These are phyloP conservation scores for Colletotrichum filicis DNA, from an alignment of 2,329 filamentous ascomycete species.

Conservation along the genomic window DNA sequence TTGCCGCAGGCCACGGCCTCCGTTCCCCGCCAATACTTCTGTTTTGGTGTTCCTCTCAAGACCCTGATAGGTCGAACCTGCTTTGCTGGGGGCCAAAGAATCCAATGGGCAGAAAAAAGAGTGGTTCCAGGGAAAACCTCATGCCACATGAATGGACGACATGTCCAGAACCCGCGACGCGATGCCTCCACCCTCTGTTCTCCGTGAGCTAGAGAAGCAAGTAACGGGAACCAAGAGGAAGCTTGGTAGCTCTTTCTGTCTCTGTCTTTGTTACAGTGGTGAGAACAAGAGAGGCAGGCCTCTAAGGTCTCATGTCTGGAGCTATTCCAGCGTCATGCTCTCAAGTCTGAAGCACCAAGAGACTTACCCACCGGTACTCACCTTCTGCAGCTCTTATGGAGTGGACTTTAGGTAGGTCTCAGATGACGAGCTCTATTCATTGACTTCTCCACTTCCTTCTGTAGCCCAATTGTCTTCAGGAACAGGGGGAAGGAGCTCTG, in stretches of 20 bases:
- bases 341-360: not conserved
- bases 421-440: not conserved
- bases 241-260: not conserved
- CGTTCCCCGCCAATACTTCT: not conserved
- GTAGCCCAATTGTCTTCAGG: not conserved
- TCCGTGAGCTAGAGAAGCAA: not conserved
- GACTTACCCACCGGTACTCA: no score
- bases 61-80: conserved; percentile 1
- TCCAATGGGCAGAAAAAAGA: not conserved
- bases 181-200: not conserved
- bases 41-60: not conserved
- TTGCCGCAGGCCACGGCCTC: conserved; percentile 27
- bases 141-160: conserved; percentile 23
- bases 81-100: not conserved
- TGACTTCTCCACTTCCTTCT: not conserved
- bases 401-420: not conserved
- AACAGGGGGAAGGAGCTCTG: not conserved
- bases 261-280: not conserved
- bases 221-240: not conserved
- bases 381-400: not conserved
- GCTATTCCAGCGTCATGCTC: not conserved
- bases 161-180: not conserved
- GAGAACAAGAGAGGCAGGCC: not conserved
- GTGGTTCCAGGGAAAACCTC: conserved; percentile 10
- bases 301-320: no score